A percentile compares a stretch with the other conserved stretches of the same genome.
phyloP scores from a whole-genome alignment of 805 yeast genomes.

The Metschnikowia matae region DNA sequence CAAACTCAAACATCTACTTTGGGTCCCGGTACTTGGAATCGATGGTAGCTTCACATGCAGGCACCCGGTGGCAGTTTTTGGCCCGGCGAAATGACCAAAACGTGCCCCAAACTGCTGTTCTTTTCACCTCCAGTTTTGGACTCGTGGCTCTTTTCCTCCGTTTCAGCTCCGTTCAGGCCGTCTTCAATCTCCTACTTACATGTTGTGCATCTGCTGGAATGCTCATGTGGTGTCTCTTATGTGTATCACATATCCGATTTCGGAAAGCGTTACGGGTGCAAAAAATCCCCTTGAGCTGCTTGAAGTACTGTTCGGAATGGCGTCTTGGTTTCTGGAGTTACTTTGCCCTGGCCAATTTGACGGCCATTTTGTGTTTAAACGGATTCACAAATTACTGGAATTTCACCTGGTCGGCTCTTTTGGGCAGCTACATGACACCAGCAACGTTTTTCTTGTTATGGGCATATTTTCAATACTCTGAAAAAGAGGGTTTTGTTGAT shows the following conservation, averaged over 20 bases:
- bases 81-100: slow-evolving; percentile 7
- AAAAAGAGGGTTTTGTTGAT: neutral
- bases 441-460: slow-evolving; percentile 8
- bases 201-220: slow-evolving; percentile 26
- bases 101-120: slow-evolving; percentile 20
- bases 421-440: slow-evolving; percentile 16
- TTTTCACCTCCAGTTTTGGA: slow-evolving; percentile 20
- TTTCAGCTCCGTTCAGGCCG: slow-evolving; percentile 15
- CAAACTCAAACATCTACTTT: slow-evolving; percentile 27
- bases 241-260: slow-evolving; percentile 18
- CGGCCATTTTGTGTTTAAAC: slow-evolving; percentile 14
- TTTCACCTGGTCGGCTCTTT: slow-evolving; percentile 13
- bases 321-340: slow-evolving; percentile 10
- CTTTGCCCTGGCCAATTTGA: slow-evolving; percentile 18
- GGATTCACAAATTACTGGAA: slow-evolving; percentile 18
- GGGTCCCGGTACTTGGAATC: slow-evolving; percentile 23
- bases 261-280: slow-evolving; percentile 9
- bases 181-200: slow-evolving; percentile 19
- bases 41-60: slow-evolving; percentile 11
- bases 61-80: slow-evolving; percentile 3
- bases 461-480: slow-evolving; percentile 2
- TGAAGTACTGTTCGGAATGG: slow-evolving; percentile 8
- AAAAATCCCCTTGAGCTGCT: slow-evolving; percentile 4
- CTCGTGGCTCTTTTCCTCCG: slow-evolving; percentile 18
- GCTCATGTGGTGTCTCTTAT: slow-evolving; percentile 25